Evolutionary conservation across 495 filamentous ascomycete species (phyloP).

Genomic region (Talaromyces liani): DNA sequence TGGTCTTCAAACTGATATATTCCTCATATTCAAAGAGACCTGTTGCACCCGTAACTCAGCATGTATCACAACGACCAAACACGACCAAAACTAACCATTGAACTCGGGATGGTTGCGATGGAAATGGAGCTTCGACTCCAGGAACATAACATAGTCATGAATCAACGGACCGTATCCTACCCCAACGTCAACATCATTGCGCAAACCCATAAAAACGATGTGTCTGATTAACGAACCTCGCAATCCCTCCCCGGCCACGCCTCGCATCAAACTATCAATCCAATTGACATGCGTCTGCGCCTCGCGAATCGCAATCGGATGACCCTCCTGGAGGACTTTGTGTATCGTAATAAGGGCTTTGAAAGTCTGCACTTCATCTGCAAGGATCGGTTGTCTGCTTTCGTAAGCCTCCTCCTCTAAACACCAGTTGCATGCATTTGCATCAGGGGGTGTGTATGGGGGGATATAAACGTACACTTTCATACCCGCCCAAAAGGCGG

Average conservation of each 20-base stretch:
- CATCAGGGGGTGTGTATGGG: background rate
- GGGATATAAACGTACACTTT: conserved; percentile 68
- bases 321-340: conserved; percentile 94
- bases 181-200: background rate
- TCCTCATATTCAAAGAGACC: conserved; percentile 96
- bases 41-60: conserved; percentile 15
- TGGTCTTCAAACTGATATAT: conserved; percentile 94
- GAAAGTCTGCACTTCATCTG: conserved; percentile 92
- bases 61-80: background rate
- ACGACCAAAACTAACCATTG: conserved; percentile 56
- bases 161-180: conserved; percentile 86
- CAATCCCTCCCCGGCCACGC: conserved; percentile 76
- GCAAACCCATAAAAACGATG: background rate
- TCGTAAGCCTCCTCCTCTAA: background rate
- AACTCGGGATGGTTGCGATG: conserved; percentile 96
- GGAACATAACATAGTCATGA: conserved; percentile 89
- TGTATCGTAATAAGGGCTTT: conserved; percentile 89
- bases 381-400: conserved; percentile 80
- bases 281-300: conserved; percentile 82
- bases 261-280: conserved; percentile 87
- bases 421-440: no score
- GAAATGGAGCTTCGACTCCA: conserved; percentile 87
- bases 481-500: conserved; percentile 95
- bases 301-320: conserved; percentile 78
- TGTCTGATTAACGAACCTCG: conserved; percentile 45